Base-by-base conservation (phyloP, 495 filamentous ascomycete genomes). In the Penicillium paxilli region DNA sequence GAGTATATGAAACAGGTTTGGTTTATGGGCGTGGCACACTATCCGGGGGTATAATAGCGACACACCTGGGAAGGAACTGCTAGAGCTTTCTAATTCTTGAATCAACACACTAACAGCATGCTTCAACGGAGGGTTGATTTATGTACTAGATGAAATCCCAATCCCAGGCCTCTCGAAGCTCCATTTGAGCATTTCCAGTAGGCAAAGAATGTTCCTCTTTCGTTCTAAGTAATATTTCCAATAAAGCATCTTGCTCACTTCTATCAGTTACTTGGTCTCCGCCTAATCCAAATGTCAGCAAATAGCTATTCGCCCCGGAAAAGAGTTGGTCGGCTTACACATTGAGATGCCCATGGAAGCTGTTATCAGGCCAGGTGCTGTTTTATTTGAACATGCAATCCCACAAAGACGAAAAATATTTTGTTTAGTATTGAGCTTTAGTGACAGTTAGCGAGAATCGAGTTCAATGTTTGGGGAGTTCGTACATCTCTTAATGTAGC, bases 351-450 rank as follows among this genome's bases (percentile, higher is more conserved):
- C 47, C 33, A 50, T 50, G 9, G 19, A 50, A 5, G 47, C 47
- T 25, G 47, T 41, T 21, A 50, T 50, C n/a, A 24, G 47, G 5
- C 33, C 20, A 1, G 47, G 47, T 16, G 47, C 47, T 17, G 47
- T 41, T n/a, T 41, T 50, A 24, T 50, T 50, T 21, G 47, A 50
- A 17, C n/a, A 17, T 1, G 30, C 47, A 22, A 50, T 50, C 2
- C 47, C 47, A 41, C 47, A 50, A 9, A 50, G 20, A 1, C 19
- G 11, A 10, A 50, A 50, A 8, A 50, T 5, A 50, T 41, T 38
- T 3, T 16, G 1, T 17, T 50, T 50, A 2, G 41, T 50, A 6
- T 40, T 20, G 10, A 12, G 19, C 47, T 50, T n/a, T 1, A 28
- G 4, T 28, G 1, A 35, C 9, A 19, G 4, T 49, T 49, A 38